Base-by-base conservation (phyloP, 139 green algal genomes). In the Auxenochlorella pyrenoidosa region DNA sequence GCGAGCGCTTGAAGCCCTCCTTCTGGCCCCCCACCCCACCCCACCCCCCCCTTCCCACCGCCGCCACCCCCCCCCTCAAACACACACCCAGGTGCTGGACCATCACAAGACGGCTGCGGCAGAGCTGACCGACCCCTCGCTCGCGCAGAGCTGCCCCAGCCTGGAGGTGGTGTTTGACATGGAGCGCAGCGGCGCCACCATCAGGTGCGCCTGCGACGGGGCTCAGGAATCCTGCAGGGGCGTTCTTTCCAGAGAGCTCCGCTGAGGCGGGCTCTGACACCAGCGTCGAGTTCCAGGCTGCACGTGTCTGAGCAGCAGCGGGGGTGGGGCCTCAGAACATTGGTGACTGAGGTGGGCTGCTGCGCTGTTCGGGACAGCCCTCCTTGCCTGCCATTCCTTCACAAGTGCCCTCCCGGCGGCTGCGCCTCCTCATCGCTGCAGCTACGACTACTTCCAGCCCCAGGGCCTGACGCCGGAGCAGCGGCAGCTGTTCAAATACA, bases 41-140 rank as follows among this genome's bases (percentile, higher is more conserved):
- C 47, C 47, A 54, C 6, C 47, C 54, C 54, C 54, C 16, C 54
- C 54, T 24, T 71, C 21, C 59, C 13, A 16, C 28, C 3, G 3
- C 59, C 28, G 8, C 3, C 59, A 30, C 59, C 28, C 3, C 59
- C 13, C 6, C 59, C 59, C 59, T 22, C 59, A 58, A 58, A n/a
- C n/a, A n/a, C n/a, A n/a, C n/a, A 10, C 47, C 47, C 47, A 91
- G 34, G 87, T 96, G 13, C 58, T 96, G 83, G 93, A 96, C 81
- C 93, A 96, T 73, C 93, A 96, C 85, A 96, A 96, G 76, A 96
- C 93, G 1, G 92, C 93, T 19, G 65, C 78, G 21, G 93, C 93
- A n/a, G 78, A 83, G 38, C 88, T 96, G 41, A 65, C 51, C 24
- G 63, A 80, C 22, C 65, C 82, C 3, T 70, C 44, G 3, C 47